Evolutionary conservation across 176 grass and related monocot species (phyloP).

Genomic region (Aegilops longissima): DNA sequence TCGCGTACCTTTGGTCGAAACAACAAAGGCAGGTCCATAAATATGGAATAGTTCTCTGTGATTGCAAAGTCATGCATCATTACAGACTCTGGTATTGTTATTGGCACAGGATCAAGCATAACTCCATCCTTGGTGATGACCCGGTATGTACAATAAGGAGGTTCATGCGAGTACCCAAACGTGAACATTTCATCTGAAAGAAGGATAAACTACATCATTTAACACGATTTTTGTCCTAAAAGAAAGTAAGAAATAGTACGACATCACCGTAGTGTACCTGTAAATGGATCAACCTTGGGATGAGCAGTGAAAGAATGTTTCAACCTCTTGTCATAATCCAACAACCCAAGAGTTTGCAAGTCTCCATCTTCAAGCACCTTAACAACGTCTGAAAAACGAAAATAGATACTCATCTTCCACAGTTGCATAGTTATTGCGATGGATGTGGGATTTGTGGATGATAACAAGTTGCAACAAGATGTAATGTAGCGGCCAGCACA

Average conservation of each 20-base stretch:
- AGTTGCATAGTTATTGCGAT: neutral
- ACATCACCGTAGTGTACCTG: conserved; percentile 39
- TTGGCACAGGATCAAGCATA: conserved; percentile 97
- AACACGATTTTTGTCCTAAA: neutral
- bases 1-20: conserved; percentile 76
- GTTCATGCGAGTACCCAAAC: conserved; percentile 88
- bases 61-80: conserved; percentile 99
- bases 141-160: conserved; percentile 91
- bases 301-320: conserved; percentile 96
- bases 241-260: conserved; percentile 3
- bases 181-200: conserved; percentile 97
- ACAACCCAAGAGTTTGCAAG: conserved; percentile 87
- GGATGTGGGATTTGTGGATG: neutral
- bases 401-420: neutral
- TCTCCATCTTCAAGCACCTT: conserved; percentile 98
- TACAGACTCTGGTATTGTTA: conserved; percentile 92
- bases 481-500: neutral
- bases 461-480: conserved; percentile 6
- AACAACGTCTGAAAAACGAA: conserved; percentile 71
- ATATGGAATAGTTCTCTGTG: conserved; percentile 92
- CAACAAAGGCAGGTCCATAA: conserved; percentile 95
- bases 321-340: conserved; percentile 95
- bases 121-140: conserved; percentile 87
- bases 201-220: conserved; percentile 18
- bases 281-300: conserved; percentile 96